phyloP scores from a whole-genome alignment of 2,329 filamentous ascomycete genomes.

The Chaetomiaceae sp. region DNA sequence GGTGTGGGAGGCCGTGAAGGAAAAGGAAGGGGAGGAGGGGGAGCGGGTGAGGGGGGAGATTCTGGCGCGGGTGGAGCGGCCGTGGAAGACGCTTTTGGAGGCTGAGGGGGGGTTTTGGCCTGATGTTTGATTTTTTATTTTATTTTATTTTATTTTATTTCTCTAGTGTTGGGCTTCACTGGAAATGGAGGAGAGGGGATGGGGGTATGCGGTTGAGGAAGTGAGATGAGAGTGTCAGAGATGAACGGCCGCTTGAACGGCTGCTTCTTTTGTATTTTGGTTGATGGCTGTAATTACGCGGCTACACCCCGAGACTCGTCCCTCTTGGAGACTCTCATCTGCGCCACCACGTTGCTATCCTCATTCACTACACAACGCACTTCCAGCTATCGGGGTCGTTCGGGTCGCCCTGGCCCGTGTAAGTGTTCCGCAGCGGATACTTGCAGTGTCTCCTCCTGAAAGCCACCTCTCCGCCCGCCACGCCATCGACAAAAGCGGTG shows the following conservation, averaged over 20 bases:
- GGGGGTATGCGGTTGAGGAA: too few relatives aligned
- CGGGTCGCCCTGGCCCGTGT: conserved; percentile 2
- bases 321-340: too few relatives aligned
- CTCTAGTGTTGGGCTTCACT: too few relatives aligned
- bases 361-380: conserved; percentile 1
- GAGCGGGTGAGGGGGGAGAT: conserved; percentile 34
- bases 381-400: conserved; percentile 1
- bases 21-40: conserved; percentile 18
- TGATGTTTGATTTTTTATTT: conserved; percentile 27
- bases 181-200: too few relatives aligned
- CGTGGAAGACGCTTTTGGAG: conserved; percentile 49
- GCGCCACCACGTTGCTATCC: too few relatives aligned
- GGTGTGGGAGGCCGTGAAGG: conserved; percentile 39
- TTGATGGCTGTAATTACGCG: too few relatives aligned
- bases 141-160: too few relatives aligned
- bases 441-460: conserved; percentile 5
- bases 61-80: conserved; percentile 38
- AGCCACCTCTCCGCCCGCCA: background rate
- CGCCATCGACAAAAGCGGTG: background rate
- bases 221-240: too few relatives aligned
- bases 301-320: too few relatives aligned
- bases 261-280: too few relatives aligned
- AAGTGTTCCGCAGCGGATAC: conserved; percentile 2
- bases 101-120: conserved; percentile 61
- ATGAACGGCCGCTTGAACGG: too few relatives aligned